Evolutionary conservation across 2,329 filamentous ascomycete species (phyloP), one percentile per base, ranked within the genome.

Genomic region (Orbilia oligospora): DNA sequence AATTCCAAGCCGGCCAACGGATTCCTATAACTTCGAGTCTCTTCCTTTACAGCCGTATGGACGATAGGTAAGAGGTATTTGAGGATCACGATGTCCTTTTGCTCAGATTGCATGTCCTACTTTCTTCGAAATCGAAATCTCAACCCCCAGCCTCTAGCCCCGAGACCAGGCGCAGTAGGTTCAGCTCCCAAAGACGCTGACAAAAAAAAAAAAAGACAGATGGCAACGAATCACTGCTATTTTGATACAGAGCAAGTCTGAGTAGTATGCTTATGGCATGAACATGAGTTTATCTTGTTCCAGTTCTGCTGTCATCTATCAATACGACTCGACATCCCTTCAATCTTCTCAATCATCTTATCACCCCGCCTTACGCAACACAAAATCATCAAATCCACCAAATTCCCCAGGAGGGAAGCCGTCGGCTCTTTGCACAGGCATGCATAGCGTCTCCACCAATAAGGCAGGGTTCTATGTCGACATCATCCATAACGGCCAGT

Each of bases 331-430:
- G 38, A 41, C 12, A 41, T 14, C n/a, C 8, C 6, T 5, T 6
- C 44, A 4, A 9, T 46, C 44, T 30, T 5, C 9, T 18, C 30
- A 5, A n/a, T 38, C 16, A n/a, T 44, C 20, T 18, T 64, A 44
- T 68, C 71, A 68, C 71, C 71, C 64, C 71, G 53, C 71, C 53
- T 68, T 30, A 6, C 55, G 61, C 71, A 75, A 75, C 64, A 64
- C 71, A 75, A 53, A 46, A 55, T 24, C 1, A 16, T 14, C 4
- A 1, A 30, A 10, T 5, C 24, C 61, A 24, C 24, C 22, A 33
- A 27, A 36, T 22, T 27, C 58, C n/a, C 38, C 33, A 36, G 33
- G 33, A 16, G 38, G 33, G 44, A 53, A 30, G 49, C 41, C 46
- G 64, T 69, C 63, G 64, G 71, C 64, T 75, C 51, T 69, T 55